Percentiles rank a stretch among this genome's conserved stretches.
phyloP scores from a whole-genome alignment of 1,284 basidiomycete genomes.

The Trichosporon sp. region DNA sequence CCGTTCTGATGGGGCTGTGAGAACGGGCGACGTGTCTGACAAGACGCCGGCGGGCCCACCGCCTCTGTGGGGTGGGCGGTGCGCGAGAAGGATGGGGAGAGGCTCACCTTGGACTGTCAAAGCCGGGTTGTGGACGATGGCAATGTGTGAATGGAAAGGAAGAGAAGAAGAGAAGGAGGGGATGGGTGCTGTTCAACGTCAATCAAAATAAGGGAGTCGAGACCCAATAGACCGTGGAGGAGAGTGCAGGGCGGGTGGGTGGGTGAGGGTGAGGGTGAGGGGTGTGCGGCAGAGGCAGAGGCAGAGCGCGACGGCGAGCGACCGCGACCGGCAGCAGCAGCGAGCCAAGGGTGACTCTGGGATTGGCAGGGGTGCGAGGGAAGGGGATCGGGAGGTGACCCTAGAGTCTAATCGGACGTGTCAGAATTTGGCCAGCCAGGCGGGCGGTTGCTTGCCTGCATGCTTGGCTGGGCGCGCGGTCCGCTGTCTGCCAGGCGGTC shows the following conservation, averaged over 20 bases:
- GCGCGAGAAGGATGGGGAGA: too few relatives aligned
- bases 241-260: background rate
- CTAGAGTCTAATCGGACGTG: conserved; percentile 5
- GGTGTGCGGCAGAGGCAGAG: background rate
- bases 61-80: background rate
- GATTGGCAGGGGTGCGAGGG: conserved; percentile 3
- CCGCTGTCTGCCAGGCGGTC: too few relatives aligned
- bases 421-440: background rate
- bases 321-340: background rate
- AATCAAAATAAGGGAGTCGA: background rate
- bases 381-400: conserved; percentile 1
- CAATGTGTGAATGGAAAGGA: background rate
- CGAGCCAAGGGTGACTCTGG: background rate
- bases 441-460: background rate
- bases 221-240: background rate
- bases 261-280: background rate
- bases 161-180: background rate
- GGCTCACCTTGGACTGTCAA: background rate
- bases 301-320: background rate
- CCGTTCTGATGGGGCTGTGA: background rate
- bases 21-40: background rate
- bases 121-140: background rate
- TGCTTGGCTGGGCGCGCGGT: background rate
- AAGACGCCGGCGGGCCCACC: background rate
- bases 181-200: background rate